phyloP scores from a whole-genome alignment of 169 alveolate genomes.

The Cryptosporidium sp. region DNA sequence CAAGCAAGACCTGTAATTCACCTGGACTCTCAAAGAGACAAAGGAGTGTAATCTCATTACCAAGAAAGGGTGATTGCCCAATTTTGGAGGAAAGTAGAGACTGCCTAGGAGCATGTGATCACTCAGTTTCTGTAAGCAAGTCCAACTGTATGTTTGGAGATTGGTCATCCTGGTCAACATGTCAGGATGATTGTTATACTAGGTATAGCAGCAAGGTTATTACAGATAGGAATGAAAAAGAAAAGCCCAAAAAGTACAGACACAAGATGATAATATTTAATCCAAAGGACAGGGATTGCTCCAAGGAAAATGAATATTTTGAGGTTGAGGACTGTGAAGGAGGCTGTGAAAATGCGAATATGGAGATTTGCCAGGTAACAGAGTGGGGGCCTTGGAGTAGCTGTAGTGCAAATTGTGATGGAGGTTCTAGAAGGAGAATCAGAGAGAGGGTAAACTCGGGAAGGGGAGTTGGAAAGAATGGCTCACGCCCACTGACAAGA shows the following conservation, averaged over 20 bases:
- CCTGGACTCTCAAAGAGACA: constrained; percentile 58
- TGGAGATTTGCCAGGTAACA: constrained; percentile 56
- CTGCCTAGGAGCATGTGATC: constrained; percentile 36
- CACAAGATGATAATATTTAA: constrained; percentile 37
- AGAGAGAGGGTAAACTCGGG: constrained; percentile 33
- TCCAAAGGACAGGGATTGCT: constrained; percentile 27
- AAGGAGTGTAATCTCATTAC: constrained; percentile 27
- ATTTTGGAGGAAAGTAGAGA: constrained; percentile 41
- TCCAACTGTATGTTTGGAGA: constrained; percentile 78
- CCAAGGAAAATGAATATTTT: constrained; percentile 12
- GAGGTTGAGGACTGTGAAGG: constrained; percentile 17
- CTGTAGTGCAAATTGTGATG: constrained; percentile 65
- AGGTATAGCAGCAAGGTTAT: background rate
- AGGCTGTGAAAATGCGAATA: background rate
- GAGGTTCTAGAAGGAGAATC: constrained; percentile 60
- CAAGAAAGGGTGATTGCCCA: constrained; percentile 52
- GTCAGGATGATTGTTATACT: constrained; percentile 76
- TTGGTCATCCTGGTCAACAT: constrained; percentile 81
- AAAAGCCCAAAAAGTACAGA: background rate
- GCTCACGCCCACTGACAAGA: constrained; percentile 29
- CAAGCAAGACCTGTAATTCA: constrained; percentile 16
- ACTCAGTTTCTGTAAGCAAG: background rate
- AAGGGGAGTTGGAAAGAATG: constrained; percentile 1
- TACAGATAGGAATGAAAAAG: background rate
- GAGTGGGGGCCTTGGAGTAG: constrained; percentile 75